Percentiles rank a stretch among this genome's conserved stretches.
Evolutionary conservation across 805 yeast genomes (phyloP).

Genomic region (Hemisphaericaspora nanyangensis): DNA sequence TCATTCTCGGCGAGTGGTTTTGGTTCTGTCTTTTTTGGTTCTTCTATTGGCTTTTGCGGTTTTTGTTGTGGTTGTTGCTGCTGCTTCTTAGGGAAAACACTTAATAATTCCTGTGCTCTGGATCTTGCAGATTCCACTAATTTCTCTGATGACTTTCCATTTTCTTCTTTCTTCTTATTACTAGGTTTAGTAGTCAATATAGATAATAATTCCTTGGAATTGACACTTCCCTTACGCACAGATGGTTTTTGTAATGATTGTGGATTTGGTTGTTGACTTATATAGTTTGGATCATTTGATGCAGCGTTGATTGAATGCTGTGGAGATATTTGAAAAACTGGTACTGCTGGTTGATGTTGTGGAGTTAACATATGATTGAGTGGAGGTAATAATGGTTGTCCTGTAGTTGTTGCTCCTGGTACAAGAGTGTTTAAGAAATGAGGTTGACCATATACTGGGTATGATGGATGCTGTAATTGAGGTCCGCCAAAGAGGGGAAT

Average conservation of each 20-base stretch:
- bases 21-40: background rate
- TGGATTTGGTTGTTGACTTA: conserved; percentile 25
- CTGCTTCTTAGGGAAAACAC: conserved; percentile 20
- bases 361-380: conserved; percentile 4
- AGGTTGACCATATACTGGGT: conserved; percentile 12
- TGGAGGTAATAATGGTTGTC: conserved; percentile 6
- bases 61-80: conserved; percentile 1
- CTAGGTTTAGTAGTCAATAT: conserved; percentile 29
- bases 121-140: conserved; percentile 19
- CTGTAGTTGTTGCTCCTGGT: conserved; percentile 5
- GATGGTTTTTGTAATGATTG: conserved; percentile 40
- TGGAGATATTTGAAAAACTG: conserved; percentile 8
- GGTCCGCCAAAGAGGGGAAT: conserved; percentile 16
- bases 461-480: conserved; percentile 9
- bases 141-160: conserved; percentile 6
- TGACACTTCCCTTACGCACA: conserved; percentile 24
- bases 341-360: conserved; percentile 4
- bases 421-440: too few species aligned
- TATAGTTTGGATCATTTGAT: conserved; percentile 7
- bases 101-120: conserved; percentile 28
- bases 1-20: background rate
- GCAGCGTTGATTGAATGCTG: conserved; percentile 5
- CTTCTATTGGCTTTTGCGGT: background rate
- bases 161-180: conserved; percentile 4
- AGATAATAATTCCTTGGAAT: conserved; percentile 42